phyloP scores from a whole-genome alignment of 2,329 filamentous ascomycete species.

The Falciphora oryzae region DNA sequence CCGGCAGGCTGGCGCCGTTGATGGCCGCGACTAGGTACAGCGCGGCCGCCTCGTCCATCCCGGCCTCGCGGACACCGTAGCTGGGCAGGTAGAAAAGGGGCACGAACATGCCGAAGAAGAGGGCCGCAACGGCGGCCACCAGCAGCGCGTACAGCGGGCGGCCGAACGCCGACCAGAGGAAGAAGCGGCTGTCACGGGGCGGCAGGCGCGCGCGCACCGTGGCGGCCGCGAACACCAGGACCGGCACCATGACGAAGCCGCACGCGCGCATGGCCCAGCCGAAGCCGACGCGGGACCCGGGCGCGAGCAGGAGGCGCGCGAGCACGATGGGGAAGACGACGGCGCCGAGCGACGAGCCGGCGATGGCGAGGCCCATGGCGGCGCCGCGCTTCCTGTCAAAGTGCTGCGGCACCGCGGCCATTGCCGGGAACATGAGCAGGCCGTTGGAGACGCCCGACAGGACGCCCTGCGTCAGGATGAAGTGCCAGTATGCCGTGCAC shows the following conservation, averaged over 20 bases:
- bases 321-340: conserved; percentile 54
- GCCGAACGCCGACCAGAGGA: conserved; percentile 41
- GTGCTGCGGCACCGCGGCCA: conserved; percentile 62
- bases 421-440: conserved; percentile 56
- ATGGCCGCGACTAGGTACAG: conserved; percentile 58
- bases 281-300: conserved; percentile 45
- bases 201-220: conserved; percentile 41
- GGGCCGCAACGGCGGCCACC: conserved; percentile 31
- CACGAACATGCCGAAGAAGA: conserved; percentile 42
- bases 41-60: conserved; percentile 40
- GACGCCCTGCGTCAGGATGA: conserved; percentile 49
- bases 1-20: conserved; percentile 55
- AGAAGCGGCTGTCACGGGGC: conserved; percentile 21
- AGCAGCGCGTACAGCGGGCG: conserved; percentile 51
- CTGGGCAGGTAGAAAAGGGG: conserved; percentile 53
- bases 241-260: conserved; percentile 54
- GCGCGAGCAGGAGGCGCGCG: conserved; percentile 45
- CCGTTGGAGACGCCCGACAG: conserved; percentile 53
- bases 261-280: conserved; percentile 51
- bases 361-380: conserved; percentile 56
- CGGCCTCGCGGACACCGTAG: conserved; percentile 38
- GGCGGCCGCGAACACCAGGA: conserved; percentile 32
- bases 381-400: conserved; percentile 52
- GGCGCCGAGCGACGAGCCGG: conserved; percentile 54
- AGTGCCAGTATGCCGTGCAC: conserved; percentile 50